Base-by-base conservation (phyloP, 805 yeast genomes). In the Ogataea trehalophila region DNA sequence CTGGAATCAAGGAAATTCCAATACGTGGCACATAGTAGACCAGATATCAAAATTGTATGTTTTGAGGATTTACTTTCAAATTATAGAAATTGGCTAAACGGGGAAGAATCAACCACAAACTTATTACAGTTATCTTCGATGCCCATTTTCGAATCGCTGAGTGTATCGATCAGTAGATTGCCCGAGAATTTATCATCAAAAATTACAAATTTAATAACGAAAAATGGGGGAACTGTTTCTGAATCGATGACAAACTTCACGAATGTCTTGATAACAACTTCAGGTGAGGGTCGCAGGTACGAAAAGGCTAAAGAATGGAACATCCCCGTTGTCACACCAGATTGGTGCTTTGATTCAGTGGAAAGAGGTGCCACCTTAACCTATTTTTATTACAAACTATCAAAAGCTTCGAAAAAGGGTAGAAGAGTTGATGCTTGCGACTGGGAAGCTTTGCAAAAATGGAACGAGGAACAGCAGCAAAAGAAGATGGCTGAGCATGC, bases 11-110 rank as follows among this genome's bases (percentile, higher is more conserved):
- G 75, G 33, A 81, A 81, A 58, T 81, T 71, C 60, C 69, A 65
- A 45, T 80, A 72, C 57, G 73, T 77, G 38, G 72, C 76, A 6
- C 60, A 69, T 45, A 66, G 70, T 46, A 66, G 87, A 44, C 72
- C 73, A 37, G 92, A 85, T 61, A 72, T 88, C 26, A 58, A 57
- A 41, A 77, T 88, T 48, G 59, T 88, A 11, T 60, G 68, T 6
- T 73, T 78, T 1, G 72, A 73, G 3, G 63, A 74, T 6, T 66
- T 89, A 5, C 58, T 70, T 23, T 60, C 61, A 15, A 51, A 79
- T 9, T 75, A 82, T 56, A 62, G 70, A 11, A 60, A 63, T 2
- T 85, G 89, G 90, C 57, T 75, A n/a, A 55, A 67, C 16, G 88
- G 87, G 34, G 76, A 71, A 15, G 52, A 53, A 26, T 17, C 46